Conservation (phyloP, 2,329 filamentous ascomycete genomes). For the Colletotrichum ledebouriae region DNA sequence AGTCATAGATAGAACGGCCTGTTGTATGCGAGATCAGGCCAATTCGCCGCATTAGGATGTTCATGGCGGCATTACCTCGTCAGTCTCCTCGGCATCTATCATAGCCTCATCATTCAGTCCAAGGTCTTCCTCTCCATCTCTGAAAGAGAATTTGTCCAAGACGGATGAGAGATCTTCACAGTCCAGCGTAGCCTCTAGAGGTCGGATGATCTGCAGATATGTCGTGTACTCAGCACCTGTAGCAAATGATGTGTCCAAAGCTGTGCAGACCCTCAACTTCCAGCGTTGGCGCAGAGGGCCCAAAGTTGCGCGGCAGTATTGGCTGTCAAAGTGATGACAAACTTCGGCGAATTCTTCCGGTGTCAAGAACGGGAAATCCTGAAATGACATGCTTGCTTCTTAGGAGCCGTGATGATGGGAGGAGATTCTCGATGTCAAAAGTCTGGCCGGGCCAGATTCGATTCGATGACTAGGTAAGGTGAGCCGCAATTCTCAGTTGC, state of each 20-base stretch:
- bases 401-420: neutral
- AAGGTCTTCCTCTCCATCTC: constrained; percentile 44
- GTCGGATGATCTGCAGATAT: constrained; percentile 69
- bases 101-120: constrained; percentile 59
- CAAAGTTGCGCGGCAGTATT: constrained; percentile 69
- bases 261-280: constrained; percentile 66
- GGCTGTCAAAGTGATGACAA: constrained; percentile 73
- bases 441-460: too few species aligned
- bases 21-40: constrained; percentile 17
- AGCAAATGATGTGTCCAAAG: constrained; percentile 61
- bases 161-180: constrained; percentile 61
- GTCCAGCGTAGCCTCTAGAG: constrained; percentile 60
- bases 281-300: constrained; percentile 67
- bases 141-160: constrained; percentile 62
- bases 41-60: constrained; percentile 18
- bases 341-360: constrained; percentile 73
- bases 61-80: constrained; percentile 57
- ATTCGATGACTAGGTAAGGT: too few species aligned
- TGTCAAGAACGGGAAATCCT: constrained; percentile 72
- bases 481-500: neutral
- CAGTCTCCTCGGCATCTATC: constrained; percentile 64
- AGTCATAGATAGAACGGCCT: constrained; percentile 58
- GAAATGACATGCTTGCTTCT: constrained; percentile 49
- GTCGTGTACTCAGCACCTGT: constrained; percentile 61
- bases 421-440: neutral